Conservation (phyloP, 2,329 filamentous ascomycete species). For the Aschersonia sp. region DNA sequence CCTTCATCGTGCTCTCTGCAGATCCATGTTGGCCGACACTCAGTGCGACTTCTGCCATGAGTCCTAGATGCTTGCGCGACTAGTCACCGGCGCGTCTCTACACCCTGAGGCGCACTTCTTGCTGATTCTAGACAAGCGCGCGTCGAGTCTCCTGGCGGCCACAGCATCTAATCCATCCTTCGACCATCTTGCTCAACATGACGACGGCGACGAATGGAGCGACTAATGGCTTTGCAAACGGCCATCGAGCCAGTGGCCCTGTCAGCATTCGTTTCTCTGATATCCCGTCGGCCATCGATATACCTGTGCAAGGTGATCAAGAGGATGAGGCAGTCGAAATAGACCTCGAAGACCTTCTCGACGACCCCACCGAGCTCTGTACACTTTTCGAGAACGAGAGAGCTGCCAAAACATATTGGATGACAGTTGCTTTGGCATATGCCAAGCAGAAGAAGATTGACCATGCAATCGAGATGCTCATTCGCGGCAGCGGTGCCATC, state of each 20-base stretch:
- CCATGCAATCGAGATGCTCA: constrained; percentile 60
- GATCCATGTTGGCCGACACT: too few species aligned
- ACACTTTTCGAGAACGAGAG: constrained; percentile 89
- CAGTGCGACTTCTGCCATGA: too few species aligned
- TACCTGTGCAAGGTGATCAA: constrained; percentile 48
- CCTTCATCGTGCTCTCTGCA: too few species aligned
- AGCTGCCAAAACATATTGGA: constrained; percentile 86
- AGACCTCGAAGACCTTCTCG: constrained; percentile 76
- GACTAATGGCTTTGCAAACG: constrained; percentile 27
- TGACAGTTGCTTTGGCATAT: constrained; percentile 93
- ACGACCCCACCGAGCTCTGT: constrained; percentile 90
- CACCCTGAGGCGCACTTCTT: too few species aligned
- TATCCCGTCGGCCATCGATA: constrained; percentile 50
- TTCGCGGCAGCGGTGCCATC: constrained; percentile 58
- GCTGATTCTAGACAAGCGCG: too few species aligned
- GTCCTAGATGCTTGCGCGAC: too few species aligned
- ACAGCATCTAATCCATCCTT: neutral
- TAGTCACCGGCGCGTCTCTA: too few species aligned
- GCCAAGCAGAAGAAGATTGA: constrained; percentile 92
- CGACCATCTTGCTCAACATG: constrained; percentile 17
- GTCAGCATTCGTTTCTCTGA: constrained; percentile 46
- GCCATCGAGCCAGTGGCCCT: constrained; percentile 17
- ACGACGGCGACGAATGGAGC: constrained; percentile 26
- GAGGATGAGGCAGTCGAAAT: constrained; percentile 77
- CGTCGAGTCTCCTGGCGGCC: too few species aligned